Evolutionary conservation across 306 rosid genomes (phyloP).

Genomic region (Rosa lucieae): DNA sequence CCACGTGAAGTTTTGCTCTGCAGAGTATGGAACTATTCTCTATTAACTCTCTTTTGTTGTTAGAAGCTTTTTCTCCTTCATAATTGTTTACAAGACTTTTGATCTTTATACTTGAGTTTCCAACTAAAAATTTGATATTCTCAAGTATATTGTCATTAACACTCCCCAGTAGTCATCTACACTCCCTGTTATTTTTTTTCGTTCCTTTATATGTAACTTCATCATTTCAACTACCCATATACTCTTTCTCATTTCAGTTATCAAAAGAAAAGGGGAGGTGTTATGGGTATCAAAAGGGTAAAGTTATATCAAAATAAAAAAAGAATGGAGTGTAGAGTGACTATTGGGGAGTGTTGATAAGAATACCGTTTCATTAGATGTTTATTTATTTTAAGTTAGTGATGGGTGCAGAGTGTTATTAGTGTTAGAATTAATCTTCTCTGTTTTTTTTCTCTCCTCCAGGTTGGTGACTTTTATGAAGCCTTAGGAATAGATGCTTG

Average conservation of each 20-base stretch:
- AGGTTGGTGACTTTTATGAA: constrained; percentile 98
- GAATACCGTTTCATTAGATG: background rate
- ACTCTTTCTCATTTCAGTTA: background rate
- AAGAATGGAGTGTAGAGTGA: background rate
- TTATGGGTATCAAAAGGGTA: background rate
- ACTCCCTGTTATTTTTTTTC: background rate
- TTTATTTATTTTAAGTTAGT: constrained; percentile 11
- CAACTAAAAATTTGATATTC: background rate
- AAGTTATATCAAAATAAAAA: background rate
- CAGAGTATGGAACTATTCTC: constrained; percentile 57
- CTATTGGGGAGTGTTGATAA: background rate
- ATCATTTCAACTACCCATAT: background rate
- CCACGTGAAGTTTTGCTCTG: constrained; percentile 90
- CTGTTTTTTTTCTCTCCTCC: constrained; percentile 21
- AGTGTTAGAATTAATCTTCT: background rate
- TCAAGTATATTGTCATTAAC: background rate
- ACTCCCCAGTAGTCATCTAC: background rate
- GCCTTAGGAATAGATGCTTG: constrained; percentile 92
- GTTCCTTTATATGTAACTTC: background rate
- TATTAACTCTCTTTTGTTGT: background rate
- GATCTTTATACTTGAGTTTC: background rate
- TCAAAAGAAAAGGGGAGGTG: background rate
- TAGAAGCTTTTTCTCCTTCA: constrained; percentile 1
- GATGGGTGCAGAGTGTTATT: constrained; percentile 4
- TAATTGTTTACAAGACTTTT: background rate